phyloP scores from a whole-genome alignment of 441 rosid genomes.

The Pelargonium citronellum region DNA sequence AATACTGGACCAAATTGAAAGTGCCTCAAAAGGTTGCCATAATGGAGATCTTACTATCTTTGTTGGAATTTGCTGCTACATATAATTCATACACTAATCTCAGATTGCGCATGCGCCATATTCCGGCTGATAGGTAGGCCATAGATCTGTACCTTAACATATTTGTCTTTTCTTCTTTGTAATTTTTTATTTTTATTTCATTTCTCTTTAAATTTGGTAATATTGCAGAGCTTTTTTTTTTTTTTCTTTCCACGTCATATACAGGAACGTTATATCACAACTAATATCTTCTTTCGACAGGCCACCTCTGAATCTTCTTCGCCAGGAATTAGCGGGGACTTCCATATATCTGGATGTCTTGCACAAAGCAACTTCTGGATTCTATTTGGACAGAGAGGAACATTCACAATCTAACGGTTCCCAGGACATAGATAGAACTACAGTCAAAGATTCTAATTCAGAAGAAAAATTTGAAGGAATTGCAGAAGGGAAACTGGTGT shows the following conservation, averaged over 20 bases:
- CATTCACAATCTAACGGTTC: slow-evolving; percentile 28
- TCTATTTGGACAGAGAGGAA: slow-evolving; percentile 28
- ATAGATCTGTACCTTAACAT: slow-evolving; percentile 1
- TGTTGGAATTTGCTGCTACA: slow-evolving; percentile 87
- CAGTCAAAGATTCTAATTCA: slow-evolving; percentile 23
- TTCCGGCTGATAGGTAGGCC: slow-evolving; percentile 76
- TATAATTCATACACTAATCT: slow-evolving; percentile 88
- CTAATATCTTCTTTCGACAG: slow-evolving; percentile 37
- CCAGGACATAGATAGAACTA: slow-evolving; percentile 27
- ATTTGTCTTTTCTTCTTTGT: not conserved
- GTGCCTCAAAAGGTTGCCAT: slow-evolving; percentile 70
- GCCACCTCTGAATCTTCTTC: slow-evolving; percentile 90
- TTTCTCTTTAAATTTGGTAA: not conserved
- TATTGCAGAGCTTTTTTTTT: slow-evolving; percentile 10
- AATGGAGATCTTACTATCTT: slow-evolving; percentile 85
- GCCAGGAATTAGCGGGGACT: slow-evolving; percentile 90
- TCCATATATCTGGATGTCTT: slow-evolving; percentile 81
- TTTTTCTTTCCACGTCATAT: not conserved
- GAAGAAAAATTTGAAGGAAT: slow-evolving; percentile 59
- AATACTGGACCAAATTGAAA: slow-evolving; percentile 86
- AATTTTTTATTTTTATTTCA: not conserved
- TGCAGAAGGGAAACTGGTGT: slow-evolving; percentile 81
- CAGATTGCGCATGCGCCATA: slow-evolving; percentile 73
- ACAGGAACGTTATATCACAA: slow-evolving; percentile 14
- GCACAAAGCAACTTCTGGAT: slow-evolving; percentile 69